A percentile compares a stretch with the other conserved stretches of the same genome.
Evolutionary conservation across 139 green algal genomes (phyloP).

Genomic region (Pleodorina starrii): DNA sequence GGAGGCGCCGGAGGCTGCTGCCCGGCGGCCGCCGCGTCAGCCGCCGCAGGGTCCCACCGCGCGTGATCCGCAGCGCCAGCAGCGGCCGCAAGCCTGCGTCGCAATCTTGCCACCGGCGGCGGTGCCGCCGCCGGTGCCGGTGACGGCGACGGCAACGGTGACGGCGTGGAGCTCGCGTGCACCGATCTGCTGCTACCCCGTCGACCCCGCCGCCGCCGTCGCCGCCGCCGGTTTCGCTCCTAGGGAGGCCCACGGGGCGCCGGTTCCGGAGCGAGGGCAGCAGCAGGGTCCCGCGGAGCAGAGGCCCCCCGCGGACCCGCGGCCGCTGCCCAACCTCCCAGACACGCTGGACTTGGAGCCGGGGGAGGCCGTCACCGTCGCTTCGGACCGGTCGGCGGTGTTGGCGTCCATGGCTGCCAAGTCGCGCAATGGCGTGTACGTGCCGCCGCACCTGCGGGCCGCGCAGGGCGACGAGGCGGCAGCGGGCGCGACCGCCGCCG

Average conservation of each 20-base stretch:
- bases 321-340: not conserved
- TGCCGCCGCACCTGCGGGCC: constrained; percentile 5
- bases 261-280: not conserved
- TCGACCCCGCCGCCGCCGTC: too few relatives aligned
- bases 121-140: not conserved
- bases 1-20: not conserved
- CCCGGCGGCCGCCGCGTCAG: not conserved
- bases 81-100: not conserved
- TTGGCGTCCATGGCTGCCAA: constrained; percentile 10
- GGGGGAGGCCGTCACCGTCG: not conserved
- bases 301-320: not conserved
- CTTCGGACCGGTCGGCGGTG: not conserved
- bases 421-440: constrained; percentile 11
- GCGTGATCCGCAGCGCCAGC: too few relatives aligned
- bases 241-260: too few relatives aligned
- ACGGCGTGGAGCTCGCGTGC: not conserved
- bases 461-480: not conserved
- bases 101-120: not conserved
- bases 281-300: not conserved
- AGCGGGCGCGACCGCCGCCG: too few relatives aligned
- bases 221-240: too few relatives aligned
- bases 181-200: constrained; percentile 3
- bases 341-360: not conserved
- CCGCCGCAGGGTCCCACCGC: not conserved
- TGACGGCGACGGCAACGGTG: not conserved